Percentiles rank a stretch among this genome's conserved stretches.
Evolutionary conservation across 2,329 filamentous ascomycete species (phyloP).

Genomic region (Teratosphaeriaceae sp.): DNA sequence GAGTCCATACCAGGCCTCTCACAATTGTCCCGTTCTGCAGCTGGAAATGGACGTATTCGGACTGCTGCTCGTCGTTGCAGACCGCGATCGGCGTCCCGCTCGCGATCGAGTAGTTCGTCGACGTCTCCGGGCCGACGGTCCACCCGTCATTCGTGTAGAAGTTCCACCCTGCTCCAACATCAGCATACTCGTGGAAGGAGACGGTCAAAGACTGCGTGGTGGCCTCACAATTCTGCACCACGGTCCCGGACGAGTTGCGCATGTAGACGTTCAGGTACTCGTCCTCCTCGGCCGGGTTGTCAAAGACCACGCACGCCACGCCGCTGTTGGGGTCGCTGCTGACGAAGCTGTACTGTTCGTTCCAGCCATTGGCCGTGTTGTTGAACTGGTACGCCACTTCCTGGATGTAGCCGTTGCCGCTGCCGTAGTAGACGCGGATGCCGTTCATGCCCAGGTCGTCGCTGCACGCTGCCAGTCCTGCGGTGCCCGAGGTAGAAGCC

Average conservation of each 20-base stretch:
- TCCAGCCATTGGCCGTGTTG: constrained; percentile 9
- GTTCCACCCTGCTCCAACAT: not conserved
- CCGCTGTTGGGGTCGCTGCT: constrained; percentile 10
- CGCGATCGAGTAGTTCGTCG: constrained; percentile 3
- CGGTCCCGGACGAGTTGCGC: constrained; percentile 3
- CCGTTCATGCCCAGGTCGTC: constrained; percentile 10
- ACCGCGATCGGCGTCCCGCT: constrained; percentile 8
- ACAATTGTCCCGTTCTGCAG: constrained; percentile 3
- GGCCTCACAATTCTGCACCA: constrained; percentile 2
- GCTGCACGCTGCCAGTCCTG: constrained; percentile 10
- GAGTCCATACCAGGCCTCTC: constrained; percentile 2
- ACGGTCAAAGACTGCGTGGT: too few relatives aligned
- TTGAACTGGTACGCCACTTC: constrained; percentile 9
- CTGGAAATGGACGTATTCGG: constrained; percentile 10
- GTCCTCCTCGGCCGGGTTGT: not conserved
- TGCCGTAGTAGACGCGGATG: constrained; percentile 14
- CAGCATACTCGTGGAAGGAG: too few relatives aligned
- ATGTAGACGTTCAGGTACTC: constrained; percentile 6
- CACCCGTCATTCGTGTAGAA: not conserved
- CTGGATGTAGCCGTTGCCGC: constrained; percentile 8
- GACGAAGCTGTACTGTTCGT: constrained; percentile 6
- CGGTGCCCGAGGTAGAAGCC: not conserved
- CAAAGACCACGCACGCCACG: constrained; percentile 8
- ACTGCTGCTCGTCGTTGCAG: constrained; percentile 7
- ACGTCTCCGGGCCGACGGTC: constrained; percentile 1